Percentiles rank a stretch among this genome's conserved stretches.
phyloP scores from a whole-genome alignment of 1,284 basidiomycete genomes.

The Ceratobasidium sp. region DNA sequence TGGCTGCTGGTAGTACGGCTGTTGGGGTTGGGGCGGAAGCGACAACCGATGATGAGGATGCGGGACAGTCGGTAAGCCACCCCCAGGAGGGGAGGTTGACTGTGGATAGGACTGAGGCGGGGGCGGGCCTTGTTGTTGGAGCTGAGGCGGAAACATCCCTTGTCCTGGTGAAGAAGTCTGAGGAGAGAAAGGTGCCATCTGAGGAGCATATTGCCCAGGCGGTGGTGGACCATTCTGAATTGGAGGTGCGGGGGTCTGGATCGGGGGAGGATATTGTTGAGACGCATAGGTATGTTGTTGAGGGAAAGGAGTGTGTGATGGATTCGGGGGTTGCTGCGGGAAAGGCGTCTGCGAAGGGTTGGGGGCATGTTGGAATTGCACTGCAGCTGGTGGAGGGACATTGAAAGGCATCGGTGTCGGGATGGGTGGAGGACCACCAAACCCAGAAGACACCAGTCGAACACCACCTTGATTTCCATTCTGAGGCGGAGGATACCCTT shows the following conservation, averaged over 20 bases:
- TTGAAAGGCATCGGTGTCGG: slow-evolving; percentile 32
- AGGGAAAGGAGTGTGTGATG: slow-evolving; percentile 35
- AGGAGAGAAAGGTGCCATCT: slow-evolving; percentile 35
- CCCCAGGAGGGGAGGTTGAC: slow-evolving; percentile 30
- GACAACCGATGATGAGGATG: slow-evolving; percentile 35
- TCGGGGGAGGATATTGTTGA: slow-evolving; percentile 37
- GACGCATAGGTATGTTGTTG: slow-evolving; percentile 27
- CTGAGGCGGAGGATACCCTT: slow-evolving; percentile 15
- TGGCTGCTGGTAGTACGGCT: slow-evolving; percentile 24
- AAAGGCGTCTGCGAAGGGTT: slow-evolving; percentile 34
- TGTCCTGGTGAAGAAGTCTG: slow-evolving; percentile 37
- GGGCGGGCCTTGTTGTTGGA: slow-evolving; percentile 43
- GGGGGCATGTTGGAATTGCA: slow-evolving; percentile 26
- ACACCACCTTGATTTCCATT: slow-evolving; percentile 1
- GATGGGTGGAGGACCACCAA: slow-evolving; percentile 23
- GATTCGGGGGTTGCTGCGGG: slow-evolving; percentile 35
- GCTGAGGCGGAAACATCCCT: slow-evolving; percentile 48
- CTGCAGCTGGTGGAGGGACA: slow-evolving; percentile 14
- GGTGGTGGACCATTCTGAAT: slow-evolving; percentile 21
- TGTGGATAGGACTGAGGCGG: slow-evolving; percentile 44
- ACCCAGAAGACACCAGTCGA: slow-evolving; percentile 16
- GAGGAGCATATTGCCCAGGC: slow-evolving; percentile 2
- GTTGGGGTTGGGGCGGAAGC: slow-evolving; percentile 36
- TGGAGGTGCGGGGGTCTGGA: slow-evolving; percentile 20
- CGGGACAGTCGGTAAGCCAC: slow-evolving; percentile 19